Percentiles rank a stretch among this genome's conserved stretches.
These are phyloP conservation scores for Xylariaceae sp. DNA, from an alignment of 2,329 filamentous ascomycete genomes.

Conservation along the genomic window DNA sequence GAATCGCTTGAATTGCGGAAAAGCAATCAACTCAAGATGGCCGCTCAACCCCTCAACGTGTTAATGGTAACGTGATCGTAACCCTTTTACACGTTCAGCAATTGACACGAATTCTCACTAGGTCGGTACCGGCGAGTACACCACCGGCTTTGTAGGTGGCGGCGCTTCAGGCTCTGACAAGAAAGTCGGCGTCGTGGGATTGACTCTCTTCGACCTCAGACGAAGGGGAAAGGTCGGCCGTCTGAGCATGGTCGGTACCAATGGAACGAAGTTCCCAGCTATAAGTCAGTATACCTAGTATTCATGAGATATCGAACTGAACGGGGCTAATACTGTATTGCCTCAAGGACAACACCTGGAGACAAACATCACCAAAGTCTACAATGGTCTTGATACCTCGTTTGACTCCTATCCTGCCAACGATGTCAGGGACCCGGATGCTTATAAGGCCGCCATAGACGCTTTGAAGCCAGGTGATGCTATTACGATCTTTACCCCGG, in stretches of 20 bases:
- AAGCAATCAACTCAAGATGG: constrained; percentile 8
- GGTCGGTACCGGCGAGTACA: constrained; percentile 95
- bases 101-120: constrained; percentile 29
- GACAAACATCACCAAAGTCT: constrained; percentile 80
- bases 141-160: constrained; percentile 84
- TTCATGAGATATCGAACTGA: not conserved
- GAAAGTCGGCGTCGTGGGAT: constrained; percentile 88
- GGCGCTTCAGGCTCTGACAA: constrained; percentile 85
- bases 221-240: constrained; percentile 82
- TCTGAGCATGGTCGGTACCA: constrained; percentile 84
- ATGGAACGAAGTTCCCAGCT: constrained; percentile 82
- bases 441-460: constrained; percentile 87
- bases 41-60: constrained; percentile 50
- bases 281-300: constrained; percentile 58
- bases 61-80: constrained; percentile 52
- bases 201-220: constrained; percentile 84
- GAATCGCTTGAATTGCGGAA: not conserved
- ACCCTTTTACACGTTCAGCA: constrained; percentile 2
- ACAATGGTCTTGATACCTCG: constrained; percentile 82
- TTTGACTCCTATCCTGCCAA: constrained; percentile 80
- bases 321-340: not conserved
- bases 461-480: constrained; percentile 74
- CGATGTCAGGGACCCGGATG: constrained; percentile 65
- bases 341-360: constrained; percentile 67
- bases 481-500: constrained; percentile 93